Base-by-base conservation (phyloP, 306 rosid genomes). In the Fragaria iinumae region DNA sequence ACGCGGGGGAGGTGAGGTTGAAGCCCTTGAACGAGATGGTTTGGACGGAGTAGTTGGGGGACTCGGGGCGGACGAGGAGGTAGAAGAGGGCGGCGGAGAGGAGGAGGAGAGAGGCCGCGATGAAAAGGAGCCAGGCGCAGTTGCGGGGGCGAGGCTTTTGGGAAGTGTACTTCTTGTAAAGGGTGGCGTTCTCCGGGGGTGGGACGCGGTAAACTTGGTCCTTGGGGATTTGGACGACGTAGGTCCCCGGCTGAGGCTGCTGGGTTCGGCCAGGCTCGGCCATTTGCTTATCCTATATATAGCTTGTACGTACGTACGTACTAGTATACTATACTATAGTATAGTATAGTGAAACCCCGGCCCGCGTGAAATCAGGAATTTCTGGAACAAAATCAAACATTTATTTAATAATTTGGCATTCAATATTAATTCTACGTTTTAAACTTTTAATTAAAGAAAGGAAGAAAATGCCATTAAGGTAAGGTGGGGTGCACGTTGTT, bases 141-240 rank as follows among this genome's bases (percentile, higher is more conserved):
- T 67, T 23, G 2, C 79, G 87, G 41, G 41, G 41, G 78, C 74
- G 81, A 14, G 74, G 6, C 10, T 79, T 81, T 41, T 55, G 81
- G 80, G 69, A 53, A 82, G 89, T 16, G 83, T 83, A 88, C 6
- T 67, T 67, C 14, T 88, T 32, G 84, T 67, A 87, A 32, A 85
- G 91, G 43, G 70, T 59, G 3, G 96, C 85, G 39, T 91, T 91
- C 72, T 90, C 96, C 6, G 88, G 93, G 8, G 96, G 97, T 11
- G 97, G 98, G 21, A 90, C 83, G 52, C 96, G 96, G 86, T 88
- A 90, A 76, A 89, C 83, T 73, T 84, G 89, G 78, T 93, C 96
- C 80, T 87, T 93, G 13, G 98, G 98, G 64, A 91, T 81, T 70
- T 87, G 77, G 75, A 93, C 81, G 75, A 89, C 85, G 82, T 89